phyloP scores from a whole-genome alignment of 2,329 filamentous ascomycete species.

The Ophiostoma sp. region DNA sequence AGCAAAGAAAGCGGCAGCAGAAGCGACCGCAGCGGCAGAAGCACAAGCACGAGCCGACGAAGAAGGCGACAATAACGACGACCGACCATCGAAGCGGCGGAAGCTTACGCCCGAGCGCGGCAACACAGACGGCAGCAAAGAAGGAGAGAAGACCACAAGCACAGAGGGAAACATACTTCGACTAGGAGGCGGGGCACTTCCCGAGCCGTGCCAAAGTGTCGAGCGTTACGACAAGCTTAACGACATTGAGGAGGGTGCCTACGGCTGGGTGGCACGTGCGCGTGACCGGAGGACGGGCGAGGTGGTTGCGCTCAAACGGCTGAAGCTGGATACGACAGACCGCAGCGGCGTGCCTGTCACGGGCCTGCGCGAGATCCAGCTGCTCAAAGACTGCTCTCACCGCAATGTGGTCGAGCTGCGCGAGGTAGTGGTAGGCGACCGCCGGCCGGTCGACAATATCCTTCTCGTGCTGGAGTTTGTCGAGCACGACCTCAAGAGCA shows the following conservation, averaged over 20 bases:
- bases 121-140: constrained; percentile 17
- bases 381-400: constrained; percentile 73
- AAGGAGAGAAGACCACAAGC: constrained; percentile 22
- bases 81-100: constrained; percentile 56
- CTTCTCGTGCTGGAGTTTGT: constrained; percentile 96
- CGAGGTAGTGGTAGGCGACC: constrained; percentile 76
- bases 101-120: constrained; percentile 49
- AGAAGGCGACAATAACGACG: constrained; percentile 31
- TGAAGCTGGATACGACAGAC: constrained; percentile 81
- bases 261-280: constrained; percentile 88
- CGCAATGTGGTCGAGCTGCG: constrained; percentile 73
- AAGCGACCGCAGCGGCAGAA: constrained; percentile 19
- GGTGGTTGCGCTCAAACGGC: constrained; percentile 85
- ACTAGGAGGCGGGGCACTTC: constrained; percentile 64
- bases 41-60: constrained; percentile 24
- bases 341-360: constrained; percentile 77
- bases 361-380: constrained; percentile 88
- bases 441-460: constrained; percentile 55
- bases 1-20: constrained; percentile 18
- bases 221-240: constrained; percentile 90
- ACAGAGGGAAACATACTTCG: constrained; percentile 56
- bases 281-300: constrained; percentile 66
- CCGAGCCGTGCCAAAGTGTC: constrained; percentile 62
- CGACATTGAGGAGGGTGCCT: constrained; percentile 95
- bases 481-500: constrained; percentile 90